Conservation (phyloP, 345 rosid genomes). For the Sonneratia alba region DNA sequence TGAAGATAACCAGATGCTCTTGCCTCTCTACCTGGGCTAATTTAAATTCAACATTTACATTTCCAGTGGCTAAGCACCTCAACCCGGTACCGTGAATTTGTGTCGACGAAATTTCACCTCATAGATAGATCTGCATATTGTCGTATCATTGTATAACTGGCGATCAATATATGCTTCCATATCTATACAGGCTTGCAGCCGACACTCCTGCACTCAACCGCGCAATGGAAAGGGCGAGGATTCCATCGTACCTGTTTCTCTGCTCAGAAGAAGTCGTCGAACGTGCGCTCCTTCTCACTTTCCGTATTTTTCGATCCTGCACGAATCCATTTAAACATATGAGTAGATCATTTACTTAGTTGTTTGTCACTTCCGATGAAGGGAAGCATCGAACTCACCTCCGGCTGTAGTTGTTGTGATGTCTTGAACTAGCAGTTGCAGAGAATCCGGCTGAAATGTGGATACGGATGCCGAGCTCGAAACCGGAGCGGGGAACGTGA, state of each 20-base stretch:
- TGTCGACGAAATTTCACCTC: not conserved
- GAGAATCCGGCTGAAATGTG: slow-evolving; percentile 20
- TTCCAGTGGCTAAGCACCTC: not conserved
- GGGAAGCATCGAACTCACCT: slow-evolving; percentile 31
- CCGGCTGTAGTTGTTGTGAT: slow-evolving; percentile 35
- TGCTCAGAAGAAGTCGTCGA: slow-evolving; percentile 65
- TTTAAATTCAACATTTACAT: not conserved
- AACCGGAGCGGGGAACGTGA: slow-evolving; percentile 52
- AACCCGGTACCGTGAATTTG: not conserved
- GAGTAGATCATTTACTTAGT: not conserved
- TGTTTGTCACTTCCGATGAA: slow-evolving; percentile 7
- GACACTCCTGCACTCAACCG: not conserved
- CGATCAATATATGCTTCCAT: not conserved
- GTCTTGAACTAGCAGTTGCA: slow-evolving; percentile 46
- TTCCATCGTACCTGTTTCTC: not conserved
- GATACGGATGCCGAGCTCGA: slow-evolving; percentile 21
- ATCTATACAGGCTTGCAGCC: not conserved
- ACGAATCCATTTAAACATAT: slow-evolving; percentile 8
- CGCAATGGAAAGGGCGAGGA: not conserved
- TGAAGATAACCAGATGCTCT: too few species aligned
- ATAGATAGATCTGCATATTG: not conserved
- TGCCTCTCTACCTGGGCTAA: not conserved
- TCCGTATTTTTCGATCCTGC: slow-evolving; percentile 51
- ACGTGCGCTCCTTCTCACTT: slow-evolving; percentile 56
- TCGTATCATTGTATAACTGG: not conserved